phyloP scores from a whole-genome alignment of 2,329 filamentous ascomycete species.

The Rhexocercosporidium sp. region DNA sequence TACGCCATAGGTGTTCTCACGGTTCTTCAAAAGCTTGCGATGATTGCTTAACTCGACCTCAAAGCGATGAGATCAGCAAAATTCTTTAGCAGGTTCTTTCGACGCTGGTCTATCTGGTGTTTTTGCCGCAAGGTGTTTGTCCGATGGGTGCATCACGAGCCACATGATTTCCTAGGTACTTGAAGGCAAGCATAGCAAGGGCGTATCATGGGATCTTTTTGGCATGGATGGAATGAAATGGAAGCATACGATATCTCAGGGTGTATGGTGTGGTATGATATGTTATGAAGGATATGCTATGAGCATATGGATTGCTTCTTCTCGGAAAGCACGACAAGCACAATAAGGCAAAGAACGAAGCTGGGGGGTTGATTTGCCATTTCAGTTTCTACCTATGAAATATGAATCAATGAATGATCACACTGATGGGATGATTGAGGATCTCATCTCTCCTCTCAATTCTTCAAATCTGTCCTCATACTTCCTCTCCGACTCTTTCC shows the following conservation, averaged over 20 bases:
- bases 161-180: neutral
- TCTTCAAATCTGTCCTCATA: too few relatives aligned
- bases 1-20: constrained; percentile 46
- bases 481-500: too few relatives aligned
- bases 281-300: neutral
- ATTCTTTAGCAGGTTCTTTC: constrained; percentile 4
- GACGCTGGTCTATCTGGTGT: neutral
- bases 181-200: constrained; percentile 20
- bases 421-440: neutral
- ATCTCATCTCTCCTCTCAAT: neutral
- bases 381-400: neutral
- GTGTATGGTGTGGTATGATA: neutral
- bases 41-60: constrained; percentile 21
- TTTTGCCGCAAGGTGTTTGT: neutral
- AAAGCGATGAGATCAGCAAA: neutral
- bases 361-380: too few relatives aligned
- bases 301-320: neutral
- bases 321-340: too few relatives aligned
- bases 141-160: neutral
- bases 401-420: neutral
- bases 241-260: neutral
- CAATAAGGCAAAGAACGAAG: too few relatives aligned
- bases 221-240: neutral
- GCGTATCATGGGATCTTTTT: constrained; percentile 2
- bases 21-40: constrained; percentile 50